These are phyloP conservation scores for Hyphopichia fennica DNA, from an alignment of 1,139 yeast species.

Conservation along the genomic window DNA sequence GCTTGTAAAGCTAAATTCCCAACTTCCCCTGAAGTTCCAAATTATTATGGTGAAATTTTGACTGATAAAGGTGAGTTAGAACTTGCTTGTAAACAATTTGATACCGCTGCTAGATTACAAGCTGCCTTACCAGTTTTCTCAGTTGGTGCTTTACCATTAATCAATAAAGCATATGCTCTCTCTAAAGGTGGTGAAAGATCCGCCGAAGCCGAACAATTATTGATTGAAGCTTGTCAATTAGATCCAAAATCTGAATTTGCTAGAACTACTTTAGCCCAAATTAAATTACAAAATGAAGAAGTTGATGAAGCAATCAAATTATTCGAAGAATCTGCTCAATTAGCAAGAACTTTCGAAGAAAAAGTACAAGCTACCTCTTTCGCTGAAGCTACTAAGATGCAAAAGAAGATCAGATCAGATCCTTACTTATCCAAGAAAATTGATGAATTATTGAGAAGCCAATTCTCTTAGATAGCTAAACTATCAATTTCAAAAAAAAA, in stretches of 20 bases:
- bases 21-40: constrained; percentile 87
- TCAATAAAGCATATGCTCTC: constrained; percentile 82
- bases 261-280: constrained; percentile 85
- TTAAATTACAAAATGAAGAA: constrained; percentile 79
- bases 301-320: constrained; percentile 78
- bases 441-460: constrained; percentile 43
- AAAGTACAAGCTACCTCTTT: constrained; percentile 89
- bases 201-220: constrained; percentile 63
- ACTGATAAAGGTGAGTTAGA: constrained; percentile 75
- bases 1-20: constrained; percentile 79
- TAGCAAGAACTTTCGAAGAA: constrained; percentile 84
- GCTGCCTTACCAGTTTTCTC: constrained; percentile 57
- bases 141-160: constrained; percentile 86
- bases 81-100: constrained; percentile 82
- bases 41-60: constrained; percentile 92
- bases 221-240: constrained; percentile 73
- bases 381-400: constrained; percentile 89
- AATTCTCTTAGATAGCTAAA: constrained; percentile 6
- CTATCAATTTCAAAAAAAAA: no score
- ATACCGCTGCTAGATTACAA: constrained; percentile 82
- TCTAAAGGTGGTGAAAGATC: constrained; percentile 61
- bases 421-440: constrained; percentile 54
- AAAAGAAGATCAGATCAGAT: constrained; percentile 67
- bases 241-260: constrained; percentile 93
- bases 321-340: constrained; percentile 78